These are phyloP conservation scores for Russula virescens DNA, from an alignment of 768 basidiomycete genomes.

Conservation along the genomic window DNA sequence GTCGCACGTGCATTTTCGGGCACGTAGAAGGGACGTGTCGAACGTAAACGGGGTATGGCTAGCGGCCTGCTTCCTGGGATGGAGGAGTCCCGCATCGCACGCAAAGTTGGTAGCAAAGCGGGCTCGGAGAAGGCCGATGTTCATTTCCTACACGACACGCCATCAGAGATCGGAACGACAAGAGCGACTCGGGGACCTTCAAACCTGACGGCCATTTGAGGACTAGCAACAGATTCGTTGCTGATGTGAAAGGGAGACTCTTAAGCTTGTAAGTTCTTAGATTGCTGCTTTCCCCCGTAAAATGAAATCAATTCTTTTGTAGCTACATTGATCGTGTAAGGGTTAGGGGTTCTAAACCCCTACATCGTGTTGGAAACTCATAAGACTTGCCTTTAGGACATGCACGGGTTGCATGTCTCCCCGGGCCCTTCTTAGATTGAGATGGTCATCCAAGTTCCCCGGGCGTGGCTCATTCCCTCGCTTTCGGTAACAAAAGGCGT, in stretches of 20 bases:
- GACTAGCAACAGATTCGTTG: conserved; percentile 63
- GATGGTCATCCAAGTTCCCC: conserved; percentile 56
- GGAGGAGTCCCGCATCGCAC: too few species aligned
- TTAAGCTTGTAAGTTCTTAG: conserved; percentile 42
- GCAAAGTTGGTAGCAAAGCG: too few species aligned
- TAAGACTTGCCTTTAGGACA: conserved; percentile 47
- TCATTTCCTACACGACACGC: too few species aligned
- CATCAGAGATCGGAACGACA: too few species aligned
- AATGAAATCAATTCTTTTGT: not conserved
- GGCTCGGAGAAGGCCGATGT: too few species aligned
- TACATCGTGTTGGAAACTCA: not conserved
- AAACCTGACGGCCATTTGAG: too few species aligned
- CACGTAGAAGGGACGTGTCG: too few species aligned
- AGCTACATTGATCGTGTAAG: conserved; percentile 73
- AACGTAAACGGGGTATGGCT: too few species aligned
- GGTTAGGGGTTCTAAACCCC: conserved; percentile 32
- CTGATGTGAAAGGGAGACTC: conserved; percentile 55
- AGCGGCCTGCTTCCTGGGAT: too few species aligned
- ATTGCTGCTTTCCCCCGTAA: conserved; percentile 24
- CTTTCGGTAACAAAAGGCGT: conserved; percentile 32
- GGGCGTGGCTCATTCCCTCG: conserved; percentile 73
- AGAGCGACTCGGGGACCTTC: too few species aligned
- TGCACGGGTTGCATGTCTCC: conserved; percentile 76
- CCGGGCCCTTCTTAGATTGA: conserved; percentile 76
- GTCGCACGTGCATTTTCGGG: too few species aligned